phyloP scores from a whole-genome alignment of 352 stramenopile genomes.

The Pythium monospermum region DNA sequence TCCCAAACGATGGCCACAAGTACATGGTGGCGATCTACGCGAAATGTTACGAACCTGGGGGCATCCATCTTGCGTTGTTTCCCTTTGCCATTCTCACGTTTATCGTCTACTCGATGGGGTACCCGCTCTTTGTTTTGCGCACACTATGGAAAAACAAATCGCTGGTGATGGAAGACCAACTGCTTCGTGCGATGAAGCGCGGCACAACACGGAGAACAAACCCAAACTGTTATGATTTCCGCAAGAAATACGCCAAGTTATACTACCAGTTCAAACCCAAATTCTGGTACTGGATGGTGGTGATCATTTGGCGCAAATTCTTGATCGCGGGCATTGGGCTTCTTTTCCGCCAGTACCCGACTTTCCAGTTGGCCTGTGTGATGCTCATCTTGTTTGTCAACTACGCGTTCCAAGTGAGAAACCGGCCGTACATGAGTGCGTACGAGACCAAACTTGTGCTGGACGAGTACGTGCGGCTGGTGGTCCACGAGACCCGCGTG shows the following conservation, averaged over 20 bases:
- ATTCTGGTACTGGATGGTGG: slow-evolving; percentile 77
- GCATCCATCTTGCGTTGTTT: slow-evolving; percentile 61
- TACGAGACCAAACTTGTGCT: slow-evolving; percentile 56
- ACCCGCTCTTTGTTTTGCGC: slow-evolving; percentile 63
- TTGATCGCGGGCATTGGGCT: slow-evolving; percentile 57
- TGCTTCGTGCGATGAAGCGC: slow-evolving; percentile 49
- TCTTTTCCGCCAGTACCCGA: slow-evolving; percentile 67
- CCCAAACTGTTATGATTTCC: slow-evolving; percentile 66
- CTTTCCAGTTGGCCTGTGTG: slow-evolving; percentile 69
- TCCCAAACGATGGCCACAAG: slow-evolving; percentile 52
- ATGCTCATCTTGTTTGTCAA: slow-evolving; percentile 76
- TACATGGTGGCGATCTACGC: slow-evolving; percentile 76
- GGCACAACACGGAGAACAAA: slow-evolving; percentile 57
- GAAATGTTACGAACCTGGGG: slow-evolving; percentile 48
- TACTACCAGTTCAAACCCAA: slow-evolving; percentile 88
- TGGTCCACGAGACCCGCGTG: slow-evolving; percentile 43
- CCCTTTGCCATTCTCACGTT: slow-evolving; percentile 58
- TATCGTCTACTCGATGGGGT: slow-evolving; percentile 66
- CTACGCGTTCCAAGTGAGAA: slow-evolving; percentile 66
- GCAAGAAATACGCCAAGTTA: slow-evolving; percentile 72
- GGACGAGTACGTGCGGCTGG: slow-evolving; percentile 44
- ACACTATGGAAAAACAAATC: slow-evolving; percentile 47
- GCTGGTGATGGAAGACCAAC: slow-evolving; percentile 66
- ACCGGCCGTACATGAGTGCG: slow-evolving; percentile 71
- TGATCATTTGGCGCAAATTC: slow-evolving; percentile 78